Evolutionary conservation across 805 yeast genomes (phyloP), one percentile per base, ranked within the genome.

Genomic region (Starmerella vaccinii): DNA sequence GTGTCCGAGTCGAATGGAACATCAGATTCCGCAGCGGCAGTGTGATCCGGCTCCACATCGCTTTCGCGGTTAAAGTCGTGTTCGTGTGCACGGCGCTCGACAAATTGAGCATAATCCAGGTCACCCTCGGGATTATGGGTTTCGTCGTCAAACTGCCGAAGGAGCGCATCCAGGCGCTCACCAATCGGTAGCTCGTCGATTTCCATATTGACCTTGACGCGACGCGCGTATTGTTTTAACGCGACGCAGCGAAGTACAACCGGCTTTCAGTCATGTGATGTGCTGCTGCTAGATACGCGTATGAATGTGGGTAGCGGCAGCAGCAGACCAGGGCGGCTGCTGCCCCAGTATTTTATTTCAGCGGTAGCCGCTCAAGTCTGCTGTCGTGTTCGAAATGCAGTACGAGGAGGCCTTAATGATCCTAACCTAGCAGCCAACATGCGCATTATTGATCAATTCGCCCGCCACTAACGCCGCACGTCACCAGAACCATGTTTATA

Each of bases 121-220:
- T 51, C 43, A 15, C 37, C 51, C 8, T 48, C 52, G 1, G 22
- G 35, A 4, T 38, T 38, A 18, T 45, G 44, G 2, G 18, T 38
- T 18, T 38, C 49, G 3, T 49, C 47, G 22, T 51, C 55, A 10
- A 54, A 29, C 32, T 42, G 27, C 4, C 49, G 26, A 3, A 55
- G 47, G 33, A 57, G 50, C 26, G 52, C 55, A 35, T 57, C 59
- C 23, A 57, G 46, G 23, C 59, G 52, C 27, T 47, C 44, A 21
- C 53, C 52, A 27, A 50, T 44, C 37, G 56, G 58, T 18, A 52
- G 21, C 12, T 38, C 51, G 40, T 47, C 38, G 24, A 52, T 15
- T 12, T 49, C 48, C 50, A 52, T 51, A 22, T 7, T 10, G 29
- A 12, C 18, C 13, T 34, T 26, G 24, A 27, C 33, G 45, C 34